Evolutionary conservation across 2,329 filamentous ascomycete species (phyloP), one percentile per base, ranked within the genome.

Genomic region (Aspergillus ochraceoroseus): DNA sequence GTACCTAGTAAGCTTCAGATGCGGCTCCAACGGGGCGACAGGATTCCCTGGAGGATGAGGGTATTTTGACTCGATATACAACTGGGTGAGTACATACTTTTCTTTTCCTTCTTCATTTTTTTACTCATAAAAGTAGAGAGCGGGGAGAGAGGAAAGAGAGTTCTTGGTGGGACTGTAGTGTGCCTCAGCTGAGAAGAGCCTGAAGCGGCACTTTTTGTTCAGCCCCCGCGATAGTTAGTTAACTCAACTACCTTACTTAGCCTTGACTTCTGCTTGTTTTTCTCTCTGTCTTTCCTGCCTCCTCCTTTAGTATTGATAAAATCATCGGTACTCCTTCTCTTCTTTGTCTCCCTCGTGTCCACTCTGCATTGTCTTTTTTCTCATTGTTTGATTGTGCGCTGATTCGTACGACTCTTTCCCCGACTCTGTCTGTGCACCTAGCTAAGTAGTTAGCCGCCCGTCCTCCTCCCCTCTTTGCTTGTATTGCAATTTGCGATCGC

Each of bases 11-110:
- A 43, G 35, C 41, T 39, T 38, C 20, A 12, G 19, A 33, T 43
- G 41, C 41, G 41, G 41, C 41, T 43, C 41, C 41, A 43, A 43
- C 34, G 32, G 35, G 19, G n/a, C 22, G 25, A 19, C 26, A 28
- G 26, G 28, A 14, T 17, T 22, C 15, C 18, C 12, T 13, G 19
- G 23, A 30, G 19, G 31, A 30, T 17, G 5, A 9, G 7, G 14
- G 17, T n/a, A 13, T 27, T 26, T 7, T 30, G 32, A 26, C 25
- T 13, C 19, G 32, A 25, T 3, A 29, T 25, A 18, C 17, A 15
- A 13, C 23, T 25, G 36, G 18, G 15, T 18, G 17, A 20, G 15
- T 15, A 18, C 5, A 28, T 28, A 28, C n/a, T 28, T 12, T 13
- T 14, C n/a, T 13, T 14, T 28, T n/a, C n/a, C 26, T 14, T 28